Conservation (phyloP, 495 filamentous ascomycete genomes). For the Aspergillus affinis region DNA sequence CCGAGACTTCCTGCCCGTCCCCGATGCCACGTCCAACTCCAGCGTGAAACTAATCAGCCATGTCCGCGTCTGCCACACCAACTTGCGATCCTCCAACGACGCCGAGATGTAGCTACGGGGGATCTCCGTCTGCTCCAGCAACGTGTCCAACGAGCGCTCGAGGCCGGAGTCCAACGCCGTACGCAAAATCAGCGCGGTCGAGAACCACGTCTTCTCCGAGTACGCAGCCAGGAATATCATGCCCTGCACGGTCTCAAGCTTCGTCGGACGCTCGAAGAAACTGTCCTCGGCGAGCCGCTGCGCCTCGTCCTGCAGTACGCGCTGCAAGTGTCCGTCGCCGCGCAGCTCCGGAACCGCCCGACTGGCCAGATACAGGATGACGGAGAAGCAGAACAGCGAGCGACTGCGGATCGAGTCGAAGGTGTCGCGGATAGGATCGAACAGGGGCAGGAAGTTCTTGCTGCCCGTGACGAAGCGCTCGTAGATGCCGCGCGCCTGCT, state of each 20-base stretch:
- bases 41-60: conserved; percentile 46
- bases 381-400: conserved; percentile 45
- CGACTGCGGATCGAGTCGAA: conserved; percentile 45
- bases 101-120: conserved; percentile 43
- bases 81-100: conserved; percentile 39
- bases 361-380: conserved; percentile 44
- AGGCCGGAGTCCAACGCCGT: conserved; percentile 43
- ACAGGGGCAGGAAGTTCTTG: conserved; percentile 41
- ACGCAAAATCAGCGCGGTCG: conserved; percentile 42
- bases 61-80: conserved; percentile 44
- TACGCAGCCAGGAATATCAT: conserved; percentile 47
- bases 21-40: conserved; percentile 44
- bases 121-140: conserved; percentile 35
- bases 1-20: conserved; percentile 44
- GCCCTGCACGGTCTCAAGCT: conserved; percentile 44
- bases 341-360: conserved; percentile 39
- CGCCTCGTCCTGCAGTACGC: conserved; percentile 46
- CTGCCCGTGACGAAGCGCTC: conserved; percentile 42
- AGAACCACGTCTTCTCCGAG: conserved; percentile 48
- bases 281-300: conserved; percentile 45
- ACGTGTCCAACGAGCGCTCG: conserved; percentile 41
- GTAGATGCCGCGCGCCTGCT: conserved; percentile 41
- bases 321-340: conserved; percentile 40
- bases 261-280: conserved; percentile 45
- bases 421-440: conserved; percentile 45